Evolutionary conservation across 2,329 filamentous ascomycete genomes (phyloP).

Genomic region (Exophiala lecanii-corni): DNA sequence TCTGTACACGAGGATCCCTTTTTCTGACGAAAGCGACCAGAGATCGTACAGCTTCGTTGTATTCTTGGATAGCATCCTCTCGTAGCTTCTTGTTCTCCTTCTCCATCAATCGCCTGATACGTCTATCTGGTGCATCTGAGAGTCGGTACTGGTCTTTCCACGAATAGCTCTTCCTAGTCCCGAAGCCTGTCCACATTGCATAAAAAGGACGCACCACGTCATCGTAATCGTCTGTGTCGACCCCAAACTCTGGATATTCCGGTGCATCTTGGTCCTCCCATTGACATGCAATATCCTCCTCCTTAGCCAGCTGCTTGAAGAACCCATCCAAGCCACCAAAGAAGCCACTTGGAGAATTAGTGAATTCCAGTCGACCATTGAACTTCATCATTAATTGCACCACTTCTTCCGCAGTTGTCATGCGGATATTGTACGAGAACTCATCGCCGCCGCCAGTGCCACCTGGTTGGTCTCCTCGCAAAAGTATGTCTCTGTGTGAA

Average conservation of each 20-base stretch:
- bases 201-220: slow-evolving; percentile 77
- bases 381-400: slow-evolving; percentile 74
- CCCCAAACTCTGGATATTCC: slow-evolving; percentile 79
- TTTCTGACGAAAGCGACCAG: slow-evolving; percentile 86
- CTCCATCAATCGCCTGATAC: slow-evolving; percentile 79
- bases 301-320: slow-evolving; percentile 74
- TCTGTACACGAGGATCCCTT: slow-evolving; percentile 78
- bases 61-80: slow-evolving; percentile 78
- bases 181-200: slow-evolving; percentile 70
- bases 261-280: slow-evolving; percentile 58
- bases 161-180: slow-evolving; percentile 77
- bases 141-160: slow-evolving; percentile 85
- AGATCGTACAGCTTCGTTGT: slow-evolving; percentile 85
- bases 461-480: slow-evolving; percentile 56
- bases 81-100: slow-evolving; percentile 86
- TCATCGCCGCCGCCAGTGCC: slow-evolving; percentile 45
- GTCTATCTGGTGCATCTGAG: slow-evolving; percentile 81
- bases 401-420: slow-evolving; percentile 79
- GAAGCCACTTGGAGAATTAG: slow-evolving; percentile 76
- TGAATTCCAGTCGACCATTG: slow-evolving; percentile 70
- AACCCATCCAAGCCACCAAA: slow-evolving; percentile 72
- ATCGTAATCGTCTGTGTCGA: slow-evolving; percentile 70
- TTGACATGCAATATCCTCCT: slow-evolving; percentile 71
- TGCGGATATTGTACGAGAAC: slow-evolving; percentile 63
- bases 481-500: slow-evolving; percentile 80